Base-by-base conservation (phyloP, 1,284 basidiomycete genomes). In the Phellopilus nigrolimitatus region DNA sequence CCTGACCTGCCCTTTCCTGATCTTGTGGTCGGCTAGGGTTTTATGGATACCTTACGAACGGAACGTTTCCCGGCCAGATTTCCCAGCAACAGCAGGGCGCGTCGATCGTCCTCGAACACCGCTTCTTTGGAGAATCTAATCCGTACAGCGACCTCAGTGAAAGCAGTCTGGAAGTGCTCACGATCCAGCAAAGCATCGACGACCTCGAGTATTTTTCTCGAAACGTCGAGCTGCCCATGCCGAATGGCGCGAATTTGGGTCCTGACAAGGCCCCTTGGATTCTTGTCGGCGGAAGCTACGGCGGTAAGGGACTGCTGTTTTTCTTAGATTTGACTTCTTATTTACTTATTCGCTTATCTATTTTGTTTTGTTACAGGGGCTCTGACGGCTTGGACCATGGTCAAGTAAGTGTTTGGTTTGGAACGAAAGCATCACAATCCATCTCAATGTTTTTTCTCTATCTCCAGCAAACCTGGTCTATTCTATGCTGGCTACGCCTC, bases 401-500 rank as follows among this genome's bases (percentile, higher is more conserved):
- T 80, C 46, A 79, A 82, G 84, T 84, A 55, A 61, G 76, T 66
- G 4, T 25, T 40, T 28, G 6, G 17, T 8, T 25, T 21, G 9
- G 5, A 43, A 30, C 17, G 25, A n/a, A n/a, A n/a, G n/a, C n/a
- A n/a, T 22, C 7, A 36, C 48, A 17, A 28, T 36, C 19, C 5
- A 9, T 21, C 7, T 42, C 49, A 45, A 45, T 28, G 24, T 57
- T 49, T 7, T 50, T 25, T 33, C 37, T 36, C n/a, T n/a, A n/a
- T 59, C 46, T 52, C 50, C 53, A 87, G 84, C 60, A 77, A 83
- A 62, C 82, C 83, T 0, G 76, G 71, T 19, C 60, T 84, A 12
- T 88, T 89, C 66, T 74, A 68, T 51, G 83, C 83, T 3, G 84
- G 76, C 3, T 86, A 86, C 60, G 76, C 79, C 2, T 86, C 84